phyloP scores from a whole-genome alignment of 163 green algal genomes.

The Volvox carteri region DNA sequence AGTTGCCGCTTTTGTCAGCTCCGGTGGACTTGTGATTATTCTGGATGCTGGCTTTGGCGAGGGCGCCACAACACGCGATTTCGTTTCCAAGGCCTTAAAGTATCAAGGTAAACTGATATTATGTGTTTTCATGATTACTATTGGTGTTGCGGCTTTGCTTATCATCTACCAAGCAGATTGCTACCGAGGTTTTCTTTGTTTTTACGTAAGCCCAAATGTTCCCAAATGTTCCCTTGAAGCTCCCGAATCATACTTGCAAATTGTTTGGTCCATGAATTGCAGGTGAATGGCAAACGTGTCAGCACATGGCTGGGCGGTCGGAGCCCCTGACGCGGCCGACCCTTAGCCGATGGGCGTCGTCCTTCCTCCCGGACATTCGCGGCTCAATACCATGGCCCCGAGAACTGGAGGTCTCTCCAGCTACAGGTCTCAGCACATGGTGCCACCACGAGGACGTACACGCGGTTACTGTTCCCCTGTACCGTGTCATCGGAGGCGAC shows the following conservation, averaged over 20 bases:
- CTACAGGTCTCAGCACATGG: background rate
- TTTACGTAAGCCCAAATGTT: too few relatives aligned
- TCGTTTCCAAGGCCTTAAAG: background rate
- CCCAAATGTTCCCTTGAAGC: too few relatives aligned
- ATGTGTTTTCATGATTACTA: too few relatives aligned
- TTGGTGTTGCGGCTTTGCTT: too few relatives aligned
- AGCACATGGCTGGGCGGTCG: background rate
- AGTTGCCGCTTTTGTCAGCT: background rate
- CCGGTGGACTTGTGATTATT: conserved; percentile 5
- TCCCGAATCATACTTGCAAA: too few relatives aligned
- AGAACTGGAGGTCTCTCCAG: background rate
- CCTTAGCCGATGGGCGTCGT: background rate
- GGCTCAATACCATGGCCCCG: background rate
- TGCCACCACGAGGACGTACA: background rate
- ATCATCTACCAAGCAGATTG: too few relatives aligned
- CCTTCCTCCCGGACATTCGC: background rate
- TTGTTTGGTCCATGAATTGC: background rate
- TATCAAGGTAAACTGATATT: background rate
- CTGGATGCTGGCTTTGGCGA: background rate
- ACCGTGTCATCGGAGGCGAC: background rate
- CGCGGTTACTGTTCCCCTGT: background rate
- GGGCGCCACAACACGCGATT: background rate
- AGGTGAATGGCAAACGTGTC: conserved; percentile 1
- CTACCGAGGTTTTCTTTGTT: too few relatives aligned
- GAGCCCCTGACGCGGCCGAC: background rate